phyloP scores from a whole-genome alignment of 192 early-diverging fungal genomes.

The Coemansia reversa region DNA sequence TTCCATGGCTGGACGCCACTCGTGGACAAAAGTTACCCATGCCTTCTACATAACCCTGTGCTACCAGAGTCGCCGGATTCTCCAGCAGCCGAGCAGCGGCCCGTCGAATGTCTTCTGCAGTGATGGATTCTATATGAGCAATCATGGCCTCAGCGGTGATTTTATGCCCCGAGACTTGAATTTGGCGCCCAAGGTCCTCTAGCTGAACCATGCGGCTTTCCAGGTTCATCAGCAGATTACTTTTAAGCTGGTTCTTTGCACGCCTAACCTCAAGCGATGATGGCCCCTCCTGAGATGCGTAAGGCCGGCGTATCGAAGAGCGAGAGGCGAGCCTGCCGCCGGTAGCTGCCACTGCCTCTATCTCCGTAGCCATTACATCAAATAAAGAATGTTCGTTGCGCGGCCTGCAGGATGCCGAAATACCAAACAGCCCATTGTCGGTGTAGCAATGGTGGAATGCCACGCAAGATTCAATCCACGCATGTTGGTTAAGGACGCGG shows the following conservation, averaged over 20 bases:
- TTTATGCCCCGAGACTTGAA: slow-evolving; percentile 69
- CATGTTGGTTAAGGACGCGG: slow-evolving; percentile 88
- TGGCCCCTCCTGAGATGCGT: slow-evolving; percentile 38
- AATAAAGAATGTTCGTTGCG: slow-evolving; percentile 70
- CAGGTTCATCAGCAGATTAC: slow-evolving; percentile 88
- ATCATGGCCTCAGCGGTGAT: slow-evolving; percentile 77
- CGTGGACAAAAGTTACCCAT: slow-evolving; percentile 35
- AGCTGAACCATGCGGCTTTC: slow-evolving; percentile 91
- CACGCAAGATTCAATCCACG: slow-evolving; percentile 94
- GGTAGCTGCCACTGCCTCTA: slow-evolving; percentile 65
- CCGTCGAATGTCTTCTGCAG: slow-evolving; percentile 69
- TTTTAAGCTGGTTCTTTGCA: slow-evolving; percentile 96
- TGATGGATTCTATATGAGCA: slow-evolving; percentile 74
- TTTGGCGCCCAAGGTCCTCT: slow-evolving; percentile 92
- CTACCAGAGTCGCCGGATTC: slow-evolving; percentile 65
- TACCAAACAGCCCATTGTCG: slow-evolving; percentile 91
- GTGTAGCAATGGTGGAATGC: slow-evolving; percentile 89
- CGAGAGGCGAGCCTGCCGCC: slow-evolving; percentile 14
- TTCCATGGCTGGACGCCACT: slow-evolving; percentile 35
- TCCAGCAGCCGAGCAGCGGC: slow-evolving; percentile 68
- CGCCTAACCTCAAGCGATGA: slow-evolving; percentile 66
- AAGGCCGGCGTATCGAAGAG: slow-evolving; percentile 31
- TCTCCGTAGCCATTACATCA: slow-evolving; percentile 81
- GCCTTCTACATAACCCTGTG: slow-evolving; percentile 59
- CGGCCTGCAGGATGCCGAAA: slow-evolving; percentile 81